Evolutionary conservation across 257 asterid genomes (phyloP).

Genomic region (Fraxinus quadrangulata): DNA sequence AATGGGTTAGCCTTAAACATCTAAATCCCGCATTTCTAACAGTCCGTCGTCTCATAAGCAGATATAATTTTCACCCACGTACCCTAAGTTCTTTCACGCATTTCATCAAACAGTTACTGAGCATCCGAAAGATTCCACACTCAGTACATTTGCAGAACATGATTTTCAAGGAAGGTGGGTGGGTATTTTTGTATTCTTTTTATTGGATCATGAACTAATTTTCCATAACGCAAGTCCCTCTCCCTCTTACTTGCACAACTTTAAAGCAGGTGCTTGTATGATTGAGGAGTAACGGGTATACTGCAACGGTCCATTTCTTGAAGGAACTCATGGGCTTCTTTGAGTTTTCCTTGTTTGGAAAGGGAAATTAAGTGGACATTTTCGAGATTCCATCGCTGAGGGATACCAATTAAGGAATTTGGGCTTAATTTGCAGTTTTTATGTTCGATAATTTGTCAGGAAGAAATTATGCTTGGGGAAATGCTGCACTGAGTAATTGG

Average conservation of each 20-base stretch:
- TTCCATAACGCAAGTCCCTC: conserved; percentile 41
- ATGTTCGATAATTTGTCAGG: conserved; percentile 27
- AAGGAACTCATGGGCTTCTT: conserved; percentile 55
- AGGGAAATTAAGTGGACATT: conserved; percentile 54
- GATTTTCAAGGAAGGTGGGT: conserved; percentile 35
- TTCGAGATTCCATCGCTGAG: conserved; percentile 43
- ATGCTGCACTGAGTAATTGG: conserved; percentile 16
- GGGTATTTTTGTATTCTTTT: conserved; percentile 19
- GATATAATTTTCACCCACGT: conserved; percentile 47
- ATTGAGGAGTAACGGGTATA: conserved; percentile 40
- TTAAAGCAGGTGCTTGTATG: conserved; percentile 45
- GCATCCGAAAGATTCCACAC: conserved; percentile 44
- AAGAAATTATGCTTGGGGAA: conserved; percentile 29
- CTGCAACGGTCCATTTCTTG: conserved; percentile 43
- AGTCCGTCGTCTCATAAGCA: conserved; percentile 45
- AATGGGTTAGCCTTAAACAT: conserved; percentile 27
- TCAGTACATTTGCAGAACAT: conserved; percentile 36
- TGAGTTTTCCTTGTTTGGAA: conserved; percentile 48
- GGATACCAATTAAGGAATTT: conserved; percentile 49
- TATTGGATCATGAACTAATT: conserved; percentile 32
- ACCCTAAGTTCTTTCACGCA: conserved; percentile 35
- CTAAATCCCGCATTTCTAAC: conserved; percentile 25
- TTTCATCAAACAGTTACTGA: conserved; percentile 48
- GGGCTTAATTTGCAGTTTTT: conserved; percentile 38
- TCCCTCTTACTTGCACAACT: conserved; percentile 40